Percentiles rank a stretch among this genome's conserved stretches.
These are phyloP conservation scores for Amniculicola lignicola DNA, from an alignment of 495 filamentous ascomycete genomes.

Conservation along the genomic window DNA sequence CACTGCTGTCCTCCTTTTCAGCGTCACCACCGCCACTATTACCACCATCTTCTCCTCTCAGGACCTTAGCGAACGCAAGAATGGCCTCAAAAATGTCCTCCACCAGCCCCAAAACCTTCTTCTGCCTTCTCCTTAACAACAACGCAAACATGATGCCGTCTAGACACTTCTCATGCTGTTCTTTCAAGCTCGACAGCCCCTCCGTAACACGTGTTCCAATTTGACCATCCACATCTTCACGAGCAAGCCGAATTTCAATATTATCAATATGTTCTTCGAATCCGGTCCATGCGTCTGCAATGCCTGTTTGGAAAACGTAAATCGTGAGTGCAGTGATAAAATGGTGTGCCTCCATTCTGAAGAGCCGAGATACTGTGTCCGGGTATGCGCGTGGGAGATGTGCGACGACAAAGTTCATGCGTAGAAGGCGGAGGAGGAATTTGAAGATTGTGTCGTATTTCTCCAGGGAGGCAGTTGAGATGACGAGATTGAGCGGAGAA, in stretches of 20 bases:
- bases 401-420: constrained; percentile 76
- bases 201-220: constrained; percentile 47
- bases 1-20: constrained; percentile 43
- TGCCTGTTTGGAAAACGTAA: constrained; percentile 75
- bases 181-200: constrained; percentile 62
- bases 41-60: constrained; percentile 39
- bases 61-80: constrained; percentile 59
- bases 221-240: constrained; percentile 37
- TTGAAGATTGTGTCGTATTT: constrained; percentile 85
- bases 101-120: constrained; percentile 66
- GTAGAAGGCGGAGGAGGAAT: constrained; percentile 67
- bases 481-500: constrained; percentile 63
- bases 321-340: constrained; percentile 65
- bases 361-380: constrained; percentile 50
- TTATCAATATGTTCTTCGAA: constrained; percentile 64
- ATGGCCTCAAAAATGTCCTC: constrained; percentile 74
- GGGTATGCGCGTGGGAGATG: constrained; percentile 54
- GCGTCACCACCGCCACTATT: neutral
- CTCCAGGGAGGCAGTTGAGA: constrained; percentile 62
- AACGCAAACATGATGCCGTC: constrained; percentile 74
- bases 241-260: constrained; percentile 56
- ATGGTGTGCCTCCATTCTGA: constrained; percentile 72
- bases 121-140: constrained; percentile 66
- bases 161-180: constrained; percentile 72
- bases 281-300: constrained; percentile 64